Evolutionary conservation across 495 filamentous ascomycete genomes (phyloP), one percentile per base, ranked within the genome.

Genomic region (Aspergillus leporis): DNA sequence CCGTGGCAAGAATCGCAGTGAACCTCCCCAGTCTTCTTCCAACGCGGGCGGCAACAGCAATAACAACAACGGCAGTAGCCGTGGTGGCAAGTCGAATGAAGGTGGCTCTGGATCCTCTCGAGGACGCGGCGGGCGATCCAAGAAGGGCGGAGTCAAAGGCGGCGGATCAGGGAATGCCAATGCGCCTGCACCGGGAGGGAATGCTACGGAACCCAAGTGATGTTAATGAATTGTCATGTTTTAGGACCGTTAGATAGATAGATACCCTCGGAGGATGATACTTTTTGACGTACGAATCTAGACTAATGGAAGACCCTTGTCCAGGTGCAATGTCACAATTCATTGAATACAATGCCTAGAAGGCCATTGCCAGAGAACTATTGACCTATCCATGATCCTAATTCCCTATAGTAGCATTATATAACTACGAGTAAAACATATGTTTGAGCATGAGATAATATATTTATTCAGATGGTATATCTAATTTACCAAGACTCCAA

Each of bases 21-120:
- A 78, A 19, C 62, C 70, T 18, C n/a, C n/a, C n/a, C 66, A 67
- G 50, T 22, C 59, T 16, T 10, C 53, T n/a, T 38, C 31, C 51
- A 41, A 48, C 6, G 50, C 53, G 4, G 56, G 59, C 14, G 53
- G 22, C 31, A 56, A 49, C 53, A 51, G 14, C 22, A 19, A 4
- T 23, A 31, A 52, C 51, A 32, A 19, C 43, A 59, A 43, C 16
- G 67, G 60, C 18, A 68, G 60, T 16, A 46, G 25, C 41, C 19
- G 47, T 13, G 60, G 61, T 22, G 60, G 61, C 1, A 66, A 68
- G 46, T 62, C 70, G 47, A 61, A 68, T 48, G 66, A 77, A 56
- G 73, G 74, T 41, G 74, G 69, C n/a, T 65, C 72, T 22, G 74
- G 76, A 56, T 64, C 76, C 25, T 79, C 78, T 46, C 74, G 74